Base-by-base conservation (phyloP, 2,329 filamentous ascomycete genomes). In the Neurospora sp. region DNA sequence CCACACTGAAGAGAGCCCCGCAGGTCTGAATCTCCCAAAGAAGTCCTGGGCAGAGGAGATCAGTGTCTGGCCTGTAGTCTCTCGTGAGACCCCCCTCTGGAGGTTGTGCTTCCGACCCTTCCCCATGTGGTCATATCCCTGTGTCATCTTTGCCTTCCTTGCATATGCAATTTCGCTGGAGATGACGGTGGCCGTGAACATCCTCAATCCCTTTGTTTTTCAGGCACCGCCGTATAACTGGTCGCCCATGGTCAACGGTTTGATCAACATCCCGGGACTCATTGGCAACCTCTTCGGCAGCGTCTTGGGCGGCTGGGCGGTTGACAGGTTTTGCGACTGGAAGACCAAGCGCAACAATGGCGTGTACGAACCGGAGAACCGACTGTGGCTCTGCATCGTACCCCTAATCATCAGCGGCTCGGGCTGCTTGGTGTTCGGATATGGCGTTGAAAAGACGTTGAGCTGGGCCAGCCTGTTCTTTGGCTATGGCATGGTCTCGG, bases 401-500 rank as follows among this genome's bases (percentile, higher is more conserved):
- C 81, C 82, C 0, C 74, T 80, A 1, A 37, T 83, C 0, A 76
- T 83, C 69, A 82, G 81, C 0, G 80, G 79, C 1, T 79, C 79
- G 2, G 83, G 83, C 0, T 82, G 80, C 68, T 69, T 84, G 19
- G 70, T 81, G 17, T 84, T 83, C 68, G 82, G 82, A 1, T 83
- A 83, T 68, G 82, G 81, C 5, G 81, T 82, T 8, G 76, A 80
- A 67, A 71, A 78, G 17, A 77, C 74, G 2, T 67, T 83, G 70
- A 76, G 81, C 70, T 84, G 83, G 83, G 79, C 79, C 4, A 77
- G 79, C 10, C 72, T 84, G 66, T 83, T 83, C 74, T 80, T 83
- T 68, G 81, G 81, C 3, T 83, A 83, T 69, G 82, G 82, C 17
- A 80, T 84, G 79, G 78, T 83, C 3, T 77, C 79, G 2, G 77